These are phyloP conservation scores for Teunomyces panamensis DNA, from an alignment of 805 yeast species.

Conservation along the genomic window DNA sequence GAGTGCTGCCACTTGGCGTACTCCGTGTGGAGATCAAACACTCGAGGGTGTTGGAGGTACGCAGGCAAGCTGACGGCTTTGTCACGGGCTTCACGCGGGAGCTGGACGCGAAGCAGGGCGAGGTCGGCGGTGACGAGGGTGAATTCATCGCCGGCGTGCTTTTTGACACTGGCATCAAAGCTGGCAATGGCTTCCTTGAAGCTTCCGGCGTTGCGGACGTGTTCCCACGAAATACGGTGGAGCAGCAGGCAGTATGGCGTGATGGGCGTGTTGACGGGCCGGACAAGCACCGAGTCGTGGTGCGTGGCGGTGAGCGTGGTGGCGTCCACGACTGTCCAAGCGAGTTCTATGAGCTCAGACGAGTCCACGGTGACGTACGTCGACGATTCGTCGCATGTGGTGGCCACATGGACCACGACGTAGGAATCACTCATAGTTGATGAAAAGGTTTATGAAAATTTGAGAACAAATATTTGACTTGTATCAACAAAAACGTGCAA, in stretches of 20 bases:
- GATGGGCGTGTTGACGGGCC: slow-evolving; percentile 65
- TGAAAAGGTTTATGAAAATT: not conserved
- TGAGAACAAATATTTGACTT: no score
- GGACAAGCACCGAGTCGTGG: slow-evolving; percentile 48
- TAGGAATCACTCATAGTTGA: slow-evolving; percentile 50
- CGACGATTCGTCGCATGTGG: slow-evolving; percentile 66
- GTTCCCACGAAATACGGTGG: slow-evolving; percentile 59
- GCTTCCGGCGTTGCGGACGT: slow-evolving; percentile 53
- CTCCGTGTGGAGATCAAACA: slow-evolving; percentile 75
- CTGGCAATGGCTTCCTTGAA: slow-evolving; percentile 61
- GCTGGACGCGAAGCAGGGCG: slow-evolving; percentile 71
- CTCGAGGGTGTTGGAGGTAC: slow-evolving; percentile 70
- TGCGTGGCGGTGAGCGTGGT: slow-evolving; percentile 41
- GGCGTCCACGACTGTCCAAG: slow-evolving; percentile 65
- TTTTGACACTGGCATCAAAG: slow-evolving; percentile 51
- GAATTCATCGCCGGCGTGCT: slow-evolving; percentile 48
- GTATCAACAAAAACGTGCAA: not conserved
- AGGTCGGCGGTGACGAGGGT: slow-evolving; percentile 64
- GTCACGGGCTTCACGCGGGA: slow-evolving; percentile 80
- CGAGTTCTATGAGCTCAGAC: slow-evolving; percentile 62
- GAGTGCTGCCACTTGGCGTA: slow-evolving; percentile 64
- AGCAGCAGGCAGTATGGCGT: slow-evolving; percentile 53
- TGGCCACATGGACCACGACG: slow-evolving; percentile 58
- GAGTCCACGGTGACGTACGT: slow-evolving; percentile 62
- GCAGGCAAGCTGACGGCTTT: slow-evolving; percentile 68